Conservation (phyloP, 2,329 filamentous ascomycete species). For the Blumeria graminis region DNA sequence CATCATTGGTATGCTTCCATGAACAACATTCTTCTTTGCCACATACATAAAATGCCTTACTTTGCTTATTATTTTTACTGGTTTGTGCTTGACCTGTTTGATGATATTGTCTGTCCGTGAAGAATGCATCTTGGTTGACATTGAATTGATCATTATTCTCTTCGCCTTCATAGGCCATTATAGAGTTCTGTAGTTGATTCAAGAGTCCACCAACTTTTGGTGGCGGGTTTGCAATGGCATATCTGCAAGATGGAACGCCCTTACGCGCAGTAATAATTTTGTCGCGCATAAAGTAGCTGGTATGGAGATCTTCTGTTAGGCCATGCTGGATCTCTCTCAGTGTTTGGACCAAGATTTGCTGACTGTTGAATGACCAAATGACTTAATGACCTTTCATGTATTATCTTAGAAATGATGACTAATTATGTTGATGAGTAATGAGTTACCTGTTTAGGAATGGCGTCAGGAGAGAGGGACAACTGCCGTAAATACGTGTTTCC, state of each 20-base stretch:
- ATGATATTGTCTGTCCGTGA: neutral
- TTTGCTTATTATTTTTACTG: neutral
- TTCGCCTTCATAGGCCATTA: conserved; percentile 1
- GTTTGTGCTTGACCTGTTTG: neutral
- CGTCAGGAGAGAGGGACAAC: no score
- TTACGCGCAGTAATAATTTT: conserved; percentile 2
- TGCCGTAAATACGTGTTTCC: no score
- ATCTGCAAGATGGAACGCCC: conserved; percentile 2
- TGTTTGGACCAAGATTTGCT: neutral
- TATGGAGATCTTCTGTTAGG: neutral
- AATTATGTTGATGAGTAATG: no score
- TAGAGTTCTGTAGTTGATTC: conserved; percentile 1
- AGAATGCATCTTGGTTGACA: neutral
- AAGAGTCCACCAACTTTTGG: neutral
- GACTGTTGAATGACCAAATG: no score
- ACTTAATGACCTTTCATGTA: no score
- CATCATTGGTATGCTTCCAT: neutral
- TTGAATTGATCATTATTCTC: neutral
- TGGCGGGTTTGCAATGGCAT: conserved; percentile 1
- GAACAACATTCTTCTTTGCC: neutral
- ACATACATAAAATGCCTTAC: neutral
- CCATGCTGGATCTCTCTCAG: conserved; percentile 1
- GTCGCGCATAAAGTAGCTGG: neutral
- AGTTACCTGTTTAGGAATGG: no score
- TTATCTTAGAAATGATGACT: no score